Base-by-base conservation (phyloP, 2,329 filamentous ascomycete genomes). In the Penicillium sp. region DNA sequence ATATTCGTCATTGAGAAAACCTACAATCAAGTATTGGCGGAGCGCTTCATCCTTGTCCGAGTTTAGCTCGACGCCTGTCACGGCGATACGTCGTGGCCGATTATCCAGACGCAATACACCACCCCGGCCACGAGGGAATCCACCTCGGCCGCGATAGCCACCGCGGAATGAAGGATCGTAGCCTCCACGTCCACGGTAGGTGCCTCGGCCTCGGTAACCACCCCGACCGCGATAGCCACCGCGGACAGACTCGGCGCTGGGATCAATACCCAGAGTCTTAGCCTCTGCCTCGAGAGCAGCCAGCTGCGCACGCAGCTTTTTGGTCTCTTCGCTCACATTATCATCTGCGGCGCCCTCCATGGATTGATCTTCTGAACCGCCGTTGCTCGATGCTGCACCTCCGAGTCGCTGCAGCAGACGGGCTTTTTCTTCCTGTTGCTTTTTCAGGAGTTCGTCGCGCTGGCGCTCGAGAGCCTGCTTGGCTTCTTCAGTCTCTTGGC, bases 51-150 rank as follows among this genome's bases (percentile, higher is more conserved):
- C 79, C 55, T 73, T 73, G 22, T 72, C 69, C 1, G 71, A 67
- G 43, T 72, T 70, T 40, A 71, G 68, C 55, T 69, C 69, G 24
- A 77, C 71, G 6, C 71, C 76, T 4, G 70, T 68, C 20, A 82
- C 69, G 18, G 72, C 72, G 36, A 83, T 69, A 40, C 75, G 72
- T 54, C 73, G 75, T 3, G 80, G 77, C 22, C 80, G 69, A 54
- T 82, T 82, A 57, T 83, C 80, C 4, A 83, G 69, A 51, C 78
- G 71, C 56, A 76, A 73, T 13, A 80, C 77, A 44, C 73, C 74
- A 26, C 76, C 74, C 22, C 72, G 72, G 14, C 69, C 65, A 28
- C 69, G 64, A 37, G 61, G 57, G 6, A 45, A 50, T n/a, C 58
- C 63, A 42, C 69, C 70, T 41, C 71, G 70, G 3, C 74, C 75